phyloP scores from a whole-genome alignment of 2,329 filamentous ascomycete genomes.

The Eurotiales sp. region DNA sequence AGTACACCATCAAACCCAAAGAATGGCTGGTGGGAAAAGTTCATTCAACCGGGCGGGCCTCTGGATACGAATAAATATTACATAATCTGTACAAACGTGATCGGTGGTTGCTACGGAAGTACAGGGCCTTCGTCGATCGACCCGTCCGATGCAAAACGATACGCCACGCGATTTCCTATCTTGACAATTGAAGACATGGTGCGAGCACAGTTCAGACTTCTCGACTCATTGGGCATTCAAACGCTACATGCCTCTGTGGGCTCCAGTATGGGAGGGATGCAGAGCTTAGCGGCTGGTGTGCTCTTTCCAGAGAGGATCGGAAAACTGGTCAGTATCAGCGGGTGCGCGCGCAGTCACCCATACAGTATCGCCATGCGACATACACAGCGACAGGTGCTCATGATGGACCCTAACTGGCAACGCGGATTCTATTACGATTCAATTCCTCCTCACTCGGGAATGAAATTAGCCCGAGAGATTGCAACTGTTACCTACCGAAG shows the following conservation, averaged over 20 bases:
- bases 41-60: slow-evolving; percentile 82
- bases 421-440: slow-evolving; percentile 88
- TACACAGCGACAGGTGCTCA: slow-evolving; percentile 92
- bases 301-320: slow-evolving; percentile 78
- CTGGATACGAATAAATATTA: slow-evolving; percentile 90
- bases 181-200: slow-evolving; percentile 98
- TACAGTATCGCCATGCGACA: slow-evolving; percentile 99
- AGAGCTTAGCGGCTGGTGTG: slow-evolving; percentile 81
- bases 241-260: slow-evolving; percentile 89
- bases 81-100: slow-evolving; percentile 92
- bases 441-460: slow-evolving; percentile 88
- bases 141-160: slow-evolving; percentile 79
- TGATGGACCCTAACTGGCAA: slow-evolving; percentile 99
- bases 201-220: slow-evolving; percentile 82
- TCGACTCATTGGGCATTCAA: slow-evolving; percentile 72
- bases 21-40: slow-evolving; percentile 98
- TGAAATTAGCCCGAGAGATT: slow-evolving; percentile 97
- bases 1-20: slow-evolving; percentile 83
- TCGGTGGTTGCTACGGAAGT: slow-evolving; percentile 93
- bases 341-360: slow-evolving; percentile 89
- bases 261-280: slow-evolving; percentile 98
- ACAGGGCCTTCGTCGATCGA: slow-evolving; percentile 87
- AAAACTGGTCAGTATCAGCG: slow-evolving; percentile 82
- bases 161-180: slow-evolving; percentile 93
- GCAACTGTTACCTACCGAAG: slow-evolving; percentile 96